A percentile compares a stretch with the other conserved stretches of the same genome.
Conservation (phyloP, 2,329 filamentous ascomycete genomes). For the Delphinella strobiligena region DNA sequence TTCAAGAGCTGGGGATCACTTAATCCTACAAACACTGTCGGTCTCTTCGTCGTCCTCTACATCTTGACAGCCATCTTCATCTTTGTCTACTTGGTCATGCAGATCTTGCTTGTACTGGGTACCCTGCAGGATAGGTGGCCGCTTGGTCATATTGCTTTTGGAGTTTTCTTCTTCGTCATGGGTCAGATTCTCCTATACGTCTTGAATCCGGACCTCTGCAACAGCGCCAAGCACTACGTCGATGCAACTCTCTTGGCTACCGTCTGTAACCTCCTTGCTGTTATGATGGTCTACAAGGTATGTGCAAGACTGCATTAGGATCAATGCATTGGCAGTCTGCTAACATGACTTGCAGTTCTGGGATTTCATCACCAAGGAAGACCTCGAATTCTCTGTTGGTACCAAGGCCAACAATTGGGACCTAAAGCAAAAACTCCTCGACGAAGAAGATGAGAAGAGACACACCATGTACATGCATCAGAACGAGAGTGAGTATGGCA, state of each 20-base stretch:
- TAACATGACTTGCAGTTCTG: constrained; percentile 56
- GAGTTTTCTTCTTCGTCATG: constrained; percentile 78
- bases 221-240: constrained; percentile 75
- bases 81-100: constrained; percentile 74
- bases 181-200: constrained; percentile 90
- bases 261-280: constrained; percentile 79
- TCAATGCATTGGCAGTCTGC: background rate
- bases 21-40: constrained; percentile 72
- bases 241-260: constrained; percentile 93
- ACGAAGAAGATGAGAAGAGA: constrained; percentile 71
- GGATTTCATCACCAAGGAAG: constrained; percentile 97
- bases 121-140: constrained; percentile 95
- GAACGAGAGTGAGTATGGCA: constrained; percentile 51
- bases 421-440: constrained; percentile 70
- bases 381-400: constrained; percentile 95
- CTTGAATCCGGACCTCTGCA: constrained; percentile 76
- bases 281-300: constrained; percentile 99
- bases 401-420: constrained; percentile 97
- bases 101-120: constrained; percentile 75
- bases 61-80: constrained; percentile 80
- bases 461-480: constrained; percentile 48
- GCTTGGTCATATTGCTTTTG: constrained; percentile 80
- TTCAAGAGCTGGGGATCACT: constrained; percentile 88
- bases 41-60: constrained; percentile 85
- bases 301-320: constrained; percentile 11